These are phyloP conservation scores for Leishmania braziliensis DNA, from an alignment of 208 protist genomes.

Conservation along the genomic window DNA sequence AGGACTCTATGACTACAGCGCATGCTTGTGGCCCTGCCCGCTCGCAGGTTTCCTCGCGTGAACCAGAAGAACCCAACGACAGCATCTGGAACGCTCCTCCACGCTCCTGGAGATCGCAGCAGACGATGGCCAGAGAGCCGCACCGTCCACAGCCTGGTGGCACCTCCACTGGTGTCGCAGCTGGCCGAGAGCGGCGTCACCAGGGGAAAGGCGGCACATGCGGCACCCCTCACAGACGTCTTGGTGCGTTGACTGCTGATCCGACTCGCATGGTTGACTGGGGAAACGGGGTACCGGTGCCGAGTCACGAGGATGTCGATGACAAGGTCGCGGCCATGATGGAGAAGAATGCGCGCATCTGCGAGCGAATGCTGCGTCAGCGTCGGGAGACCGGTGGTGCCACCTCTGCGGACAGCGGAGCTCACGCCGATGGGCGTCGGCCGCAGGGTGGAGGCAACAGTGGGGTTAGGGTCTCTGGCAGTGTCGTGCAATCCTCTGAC, in stretches of 20 bases:
- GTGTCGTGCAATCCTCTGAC: background rate
- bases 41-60: background rate
- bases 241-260: background rate
- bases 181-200: background rate
- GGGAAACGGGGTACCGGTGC: conserved; percentile 21
- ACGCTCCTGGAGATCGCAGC: background rate
- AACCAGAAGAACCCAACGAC: background rate
- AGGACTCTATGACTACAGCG: background rate
- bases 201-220: background rate
- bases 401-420: background rate
- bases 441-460: background rate
- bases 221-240: background rate
- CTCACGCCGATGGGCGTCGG: background rate
- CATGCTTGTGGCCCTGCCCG: background rate
- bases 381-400: background rate
- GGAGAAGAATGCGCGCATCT: conserved; percentile 53
- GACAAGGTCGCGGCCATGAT: conserved; percentile 49
- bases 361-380: conserved; percentile 22
- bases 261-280: conserved; percentile 15
- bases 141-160: background rate
- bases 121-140: background rate
- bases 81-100: background rate
- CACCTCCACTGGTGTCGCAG: conserved; percentile 7
- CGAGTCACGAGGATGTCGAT: conserved; percentile 36
- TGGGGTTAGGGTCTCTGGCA: background rate